phyloP scores from a whole-genome alignment of 2,329 filamentous ascomycete genomes.

The Colletotrichum sp. region DNA sequence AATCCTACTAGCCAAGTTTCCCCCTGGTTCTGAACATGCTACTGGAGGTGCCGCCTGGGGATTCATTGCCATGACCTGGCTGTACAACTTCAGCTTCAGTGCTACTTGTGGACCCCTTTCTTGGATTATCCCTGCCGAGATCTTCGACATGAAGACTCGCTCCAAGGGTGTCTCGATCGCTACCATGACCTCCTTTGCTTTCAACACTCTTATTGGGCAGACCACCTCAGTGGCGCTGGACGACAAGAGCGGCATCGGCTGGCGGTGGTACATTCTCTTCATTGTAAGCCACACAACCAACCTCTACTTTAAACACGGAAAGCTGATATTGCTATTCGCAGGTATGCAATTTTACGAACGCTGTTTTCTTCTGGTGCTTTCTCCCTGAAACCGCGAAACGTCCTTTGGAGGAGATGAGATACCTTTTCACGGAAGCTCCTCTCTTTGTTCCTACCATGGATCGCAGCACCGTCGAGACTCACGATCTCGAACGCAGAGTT shows the following conservation, averaged over 20 bases:
- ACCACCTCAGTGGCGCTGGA: constrained; percentile 63
- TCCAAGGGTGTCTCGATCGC: constrained; percentile 78
- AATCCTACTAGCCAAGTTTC: constrained; percentile 59
- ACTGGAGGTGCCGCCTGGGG: constrained; percentile 63
- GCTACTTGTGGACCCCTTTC: constrained; percentile 71
- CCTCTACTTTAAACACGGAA: neutral
- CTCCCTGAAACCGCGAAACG: constrained; percentile 70
- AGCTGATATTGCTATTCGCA: neutral
- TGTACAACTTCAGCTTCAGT: constrained; percentile 81
- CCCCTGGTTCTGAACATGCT: constrained; percentile 54
- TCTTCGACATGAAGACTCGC: constrained; percentile 79
- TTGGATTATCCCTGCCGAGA: constrained; percentile 70
- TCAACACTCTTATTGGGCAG: constrained; percentile 79
- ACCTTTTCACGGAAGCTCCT: constrained; percentile 69
- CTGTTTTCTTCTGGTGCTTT: constrained; percentile 63
- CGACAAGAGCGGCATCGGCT: constrained; percentile 45
- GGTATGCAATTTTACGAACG: constrained; percentile 65
- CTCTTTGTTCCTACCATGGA: constrained; percentile 65
- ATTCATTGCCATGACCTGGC: constrained; percentile 77
- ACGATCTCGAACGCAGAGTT: constrained; percentile 65
- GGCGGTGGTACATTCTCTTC: constrained; percentile 54
- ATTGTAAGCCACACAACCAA: constrained; percentile 30
- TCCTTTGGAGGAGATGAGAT: constrained; percentile 73
- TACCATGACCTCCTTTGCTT: constrained; percentile 75
- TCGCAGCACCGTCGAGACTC: constrained; percentile 40